Base-by-base conservation (phyloP, 441 rosid genomes). In the Arabidopsis lyrata region DNA sequence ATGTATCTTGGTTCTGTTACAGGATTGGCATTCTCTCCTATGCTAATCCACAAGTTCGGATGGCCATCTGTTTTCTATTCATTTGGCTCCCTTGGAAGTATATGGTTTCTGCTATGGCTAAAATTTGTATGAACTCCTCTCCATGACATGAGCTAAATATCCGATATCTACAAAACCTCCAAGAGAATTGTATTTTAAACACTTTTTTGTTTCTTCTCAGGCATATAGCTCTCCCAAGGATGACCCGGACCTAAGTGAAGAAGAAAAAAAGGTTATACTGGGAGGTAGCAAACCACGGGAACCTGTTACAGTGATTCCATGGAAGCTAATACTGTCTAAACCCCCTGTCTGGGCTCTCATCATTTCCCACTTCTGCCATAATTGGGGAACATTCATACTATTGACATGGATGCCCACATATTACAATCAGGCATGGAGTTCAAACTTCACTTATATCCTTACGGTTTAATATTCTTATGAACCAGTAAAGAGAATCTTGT, bases 341-440 rank as follows among this genome's bases (percentile, higher is more conserved):
- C 86, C 98, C 22, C 92, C 99, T 64, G 99, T 95, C 58, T 95
- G 99, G 99, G 99, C 99, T 73, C 94, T 95, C 64, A 92, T 92
- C 54, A 76, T 92, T 74, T 95, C 97, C 15, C 99, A 95, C 77
- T 95, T 95, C 84, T 95, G 98, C 81, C 99, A 95, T 77, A 95
- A 95, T 52, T 95, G 99, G 99, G 98, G 99, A 77, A 95, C 99
- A 11, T 95, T 95, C 80, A 95, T 95, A 78, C 89, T 95, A 60
- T 77, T 92, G 73, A 92, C 99, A 29, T 95, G 99, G 99, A 95
- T 95, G 99, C 99, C 99, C 31, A 95, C 99, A 38, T 95, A 95
- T 82, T 95, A 95, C 88, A 95, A 90, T 81, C 99, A 95, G 99
- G 98, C 87, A 80, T 54, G 74, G n/a, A 45, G 34, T 54, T 38